A percentile compares a stretch with the other conserved stretches of the same genome.
These are phyloP conservation scores for Talaromyces sp. DNA, from an alignment of 2,329 filamentous ascomycete genomes.

Conservation along the genomic window DNA sequence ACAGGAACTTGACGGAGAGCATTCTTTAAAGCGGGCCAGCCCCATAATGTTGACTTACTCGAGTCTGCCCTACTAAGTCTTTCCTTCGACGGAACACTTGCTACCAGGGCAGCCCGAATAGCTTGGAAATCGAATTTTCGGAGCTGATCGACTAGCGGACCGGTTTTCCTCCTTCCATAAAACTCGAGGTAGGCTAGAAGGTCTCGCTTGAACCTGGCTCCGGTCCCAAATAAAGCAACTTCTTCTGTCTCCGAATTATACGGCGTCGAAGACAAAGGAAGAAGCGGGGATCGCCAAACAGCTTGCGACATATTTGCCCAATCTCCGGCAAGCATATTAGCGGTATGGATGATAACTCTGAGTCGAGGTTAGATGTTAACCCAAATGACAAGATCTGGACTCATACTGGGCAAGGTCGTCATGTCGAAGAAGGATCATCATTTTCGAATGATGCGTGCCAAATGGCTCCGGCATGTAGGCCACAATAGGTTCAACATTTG, in stretches of 20 bases:
- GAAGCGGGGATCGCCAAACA: conserved; percentile 68
- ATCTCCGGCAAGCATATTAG: conserved; percentile 83
- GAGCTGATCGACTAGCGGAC: conserved; percentile 55
- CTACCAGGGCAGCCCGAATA: conserved; percentile 67
- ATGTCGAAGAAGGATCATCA: conserved; percentile 75
- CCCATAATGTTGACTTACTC: conserved; percentile 58
- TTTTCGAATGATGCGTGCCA: conserved; percentile 81
- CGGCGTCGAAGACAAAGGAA: conserved; percentile 48
- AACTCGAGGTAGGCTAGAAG: conserved; percentile 65
- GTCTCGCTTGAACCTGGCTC: conserved; percentile 68
- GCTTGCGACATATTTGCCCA: conserved; percentile 87
- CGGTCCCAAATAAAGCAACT: conserved; percentile 50
- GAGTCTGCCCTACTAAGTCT: conserved; percentile 41
- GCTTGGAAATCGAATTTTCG: conserved; percentile 61
- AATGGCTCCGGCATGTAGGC: conserved; percentile 80
- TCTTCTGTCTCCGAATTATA: neutral
- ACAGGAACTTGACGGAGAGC: conserved; percentile 54
- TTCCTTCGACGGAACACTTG: conserved; percentile 69
- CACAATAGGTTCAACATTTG: conserved; percentile 64
- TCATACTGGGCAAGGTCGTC: conserved; percentile 65
- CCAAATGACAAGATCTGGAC: neutral
- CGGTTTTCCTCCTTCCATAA: conserved; percentile 58
- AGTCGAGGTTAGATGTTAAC: neutral
- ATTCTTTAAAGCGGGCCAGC: conserved; percentile 65
- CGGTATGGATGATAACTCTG: conserved; percentile 73